Evolutionary conservation across 106 monocot genomes (phyloP), one percentile per base, ranked within the genome.

Genomic region (Dendrobium officinale): DNA sequence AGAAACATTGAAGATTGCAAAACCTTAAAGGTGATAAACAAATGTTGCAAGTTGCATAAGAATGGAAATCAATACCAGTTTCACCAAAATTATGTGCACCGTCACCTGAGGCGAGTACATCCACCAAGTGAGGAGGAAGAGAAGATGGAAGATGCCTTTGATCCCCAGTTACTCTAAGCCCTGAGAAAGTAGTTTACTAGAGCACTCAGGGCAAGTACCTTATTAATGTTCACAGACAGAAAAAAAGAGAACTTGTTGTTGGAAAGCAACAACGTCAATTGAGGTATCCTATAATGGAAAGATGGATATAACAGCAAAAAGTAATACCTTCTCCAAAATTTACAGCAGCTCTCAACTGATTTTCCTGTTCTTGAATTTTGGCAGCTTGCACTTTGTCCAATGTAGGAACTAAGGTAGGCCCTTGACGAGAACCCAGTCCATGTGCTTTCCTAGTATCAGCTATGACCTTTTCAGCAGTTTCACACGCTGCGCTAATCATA

Each of bases 311-410:
- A 77, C 29, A 73, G 17, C 37, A 33, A 37, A 66, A 66, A 87
- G 55, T 77, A 74, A 19, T 79, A 98, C 98, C 98, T 98, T 98
- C 95, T 13, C 98, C 98, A 85, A 78, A 86, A 86, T 98, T 95
- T 27, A 95, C 83, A 72, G 92, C 91, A 72, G 89, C 85, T 87
- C 98, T 86, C 31, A 98, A 86, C 26, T 85, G 75, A 77, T 89
- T 92, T 70, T 98, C 98, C 80, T 98, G 95, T 79, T 98, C 95
- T 80, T 95, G 98, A 81, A 95, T 95, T 86, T 98, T 98, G 67
- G 98, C 92, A 82, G 88, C 94, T 77, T 95, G 92, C 40, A 75
- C 89, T 73, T 98, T 98, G 81, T 98, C 98, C 74, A 95, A 61
- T 33, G 95, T 90, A 42, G 92, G 91, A 82, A 89, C 83, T 56